Evolutionary conservation across 192 early-diverging fungal species (phyloP), one percentile per base, ranked within the genome.

Genomic region (Powellomyces hirtus): DNA sequence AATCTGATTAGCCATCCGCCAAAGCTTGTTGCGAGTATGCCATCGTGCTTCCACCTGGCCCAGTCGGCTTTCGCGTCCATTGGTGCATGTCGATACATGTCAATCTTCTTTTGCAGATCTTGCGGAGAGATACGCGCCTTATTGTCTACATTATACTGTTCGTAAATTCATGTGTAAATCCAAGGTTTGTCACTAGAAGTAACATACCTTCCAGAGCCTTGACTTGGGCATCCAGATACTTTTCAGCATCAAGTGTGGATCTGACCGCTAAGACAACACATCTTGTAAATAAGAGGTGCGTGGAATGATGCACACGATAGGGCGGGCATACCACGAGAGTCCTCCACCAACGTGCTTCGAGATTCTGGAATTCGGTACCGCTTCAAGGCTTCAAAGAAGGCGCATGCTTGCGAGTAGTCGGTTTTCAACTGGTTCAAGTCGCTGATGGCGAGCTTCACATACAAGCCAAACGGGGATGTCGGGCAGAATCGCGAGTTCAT

Each of bases 381-480:
- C 38, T 20, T 14, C 59, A 60, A n/a, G 36, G 34, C 59, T 3
- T 60, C 36, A 18, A 60, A 60, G 29, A 60, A 60, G 11, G 16
- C 59, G 37, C n/a, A 33, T 20, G 59, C 59, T 34, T 16, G 2
- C 1, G 16, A 14, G 11, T 24, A 40, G 37, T 60, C 36, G 30
- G 20, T 20, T 29, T 34, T 60, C 59, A 60, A 18, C 34, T 38
- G n/a, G 4, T 60, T n/a, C 36, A 36, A 10, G 20, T 60, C 59
- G n/a, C 10, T 27, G 36, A 60, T 11, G 13, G 35, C 38, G 4
- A 38, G 18, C 34, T 27, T 33, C 13, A 60, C 38, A 37, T 37
- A 60, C 34, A 16, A 26, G 36, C 59, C 59, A 40, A 60, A 60
- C n/a, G 59, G 59, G 4, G 59, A 38, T n/a, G n/a, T 10, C 34